These are phyloP conservation scores for Paratinospora sagittata DNA, from an alignment of 164 flowering plant genomes.

Conservation along the genomic window DNA sequence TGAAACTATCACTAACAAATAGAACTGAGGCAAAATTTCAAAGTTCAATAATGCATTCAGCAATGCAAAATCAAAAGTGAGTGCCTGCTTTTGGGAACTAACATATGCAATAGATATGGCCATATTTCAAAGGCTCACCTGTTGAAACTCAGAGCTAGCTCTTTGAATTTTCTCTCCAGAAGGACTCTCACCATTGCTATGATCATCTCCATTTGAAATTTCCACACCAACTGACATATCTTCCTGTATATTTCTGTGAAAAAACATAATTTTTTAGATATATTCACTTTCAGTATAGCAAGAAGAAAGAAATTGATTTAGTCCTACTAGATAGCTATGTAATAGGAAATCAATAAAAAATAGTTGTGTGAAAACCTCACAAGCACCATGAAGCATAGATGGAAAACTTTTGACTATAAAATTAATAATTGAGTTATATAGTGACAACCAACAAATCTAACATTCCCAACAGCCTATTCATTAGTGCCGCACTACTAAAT, in stretches of 20 bases:
- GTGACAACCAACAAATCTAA: too few species aligned
- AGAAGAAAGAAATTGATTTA: too few species aligned
- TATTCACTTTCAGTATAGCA: background rate
- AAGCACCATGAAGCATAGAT: too few species aligned
- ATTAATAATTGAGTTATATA: too few species aligned
- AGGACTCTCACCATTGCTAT: conserved; percentile 37
- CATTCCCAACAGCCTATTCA: too few species aligned
- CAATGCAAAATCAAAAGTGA: background rate
- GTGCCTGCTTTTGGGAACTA: background rate
- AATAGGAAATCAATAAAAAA: too few species aligned
- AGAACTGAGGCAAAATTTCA: background rate
- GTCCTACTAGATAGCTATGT: too few species aligned
- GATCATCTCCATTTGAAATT: conserved; percentile 47
- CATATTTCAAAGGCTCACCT: conserved; percentile 25
- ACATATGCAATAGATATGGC: background rate
- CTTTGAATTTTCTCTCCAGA: conserved; percentile 43
- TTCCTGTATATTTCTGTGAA: conserved; percentile 52
- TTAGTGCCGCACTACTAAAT: too few species aligned
- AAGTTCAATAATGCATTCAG: background rate
- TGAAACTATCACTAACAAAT: background rate
- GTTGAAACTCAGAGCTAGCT: conserved; percentile 29
- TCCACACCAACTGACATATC: conserved; percentile 45
- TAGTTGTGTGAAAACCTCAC: too few species aligned
- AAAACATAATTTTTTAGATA: conserved; percentile 3
- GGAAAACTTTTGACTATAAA: too few species aligned